Conservation (phyloP, 2,329 filamentous ascomycete genomes). For the Aspergillus calidoustus region DNA sequence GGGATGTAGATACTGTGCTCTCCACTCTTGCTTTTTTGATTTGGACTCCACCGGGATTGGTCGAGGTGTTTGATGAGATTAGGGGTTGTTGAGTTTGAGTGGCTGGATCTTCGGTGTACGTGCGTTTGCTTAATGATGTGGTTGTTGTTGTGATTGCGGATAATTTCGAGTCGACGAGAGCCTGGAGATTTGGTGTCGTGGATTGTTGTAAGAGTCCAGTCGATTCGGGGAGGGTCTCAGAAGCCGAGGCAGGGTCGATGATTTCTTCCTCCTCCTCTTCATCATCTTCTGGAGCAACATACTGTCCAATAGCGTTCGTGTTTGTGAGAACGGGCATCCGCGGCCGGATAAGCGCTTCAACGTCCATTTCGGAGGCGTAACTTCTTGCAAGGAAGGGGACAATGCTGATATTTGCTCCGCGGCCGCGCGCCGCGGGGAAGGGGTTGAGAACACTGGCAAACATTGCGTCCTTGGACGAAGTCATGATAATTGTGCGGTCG, state of each 20-base stretch:
- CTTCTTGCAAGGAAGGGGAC: slow-evolving; percentile 76
- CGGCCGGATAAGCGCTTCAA: slow-evolving; percentile 70
- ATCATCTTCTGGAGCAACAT: slow-evolving; percentile 33
- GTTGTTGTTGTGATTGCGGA: slow-evolving; percentile 18
- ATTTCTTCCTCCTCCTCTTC: slow-evolving; percentile 33
- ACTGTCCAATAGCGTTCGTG: slow-evolving; percentile 32
- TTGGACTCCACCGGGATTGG: slow-evolving; percentile 24
- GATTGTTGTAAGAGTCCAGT: slow-evolving; percentile 33
- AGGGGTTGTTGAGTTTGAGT: slow-evolving; percentile 7
- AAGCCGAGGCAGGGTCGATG: slow-evolving; percentile 14
- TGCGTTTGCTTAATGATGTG: slow-evolving; percentile 33
- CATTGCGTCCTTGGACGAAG: slow-evolving; percentile 71
- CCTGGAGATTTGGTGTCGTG: slow-evolving; percentile 19
- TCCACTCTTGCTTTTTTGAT: slow-evolving; percentile 40
- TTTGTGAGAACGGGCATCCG: slow-evolving; percentile 54
- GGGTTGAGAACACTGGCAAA: slow-evolving; percentile 82
- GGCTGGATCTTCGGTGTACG: slow-evolving; percentile 30
- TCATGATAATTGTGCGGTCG: slow-evolving; percentile 79
- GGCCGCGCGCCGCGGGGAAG: slow-evolving; percentile 65
- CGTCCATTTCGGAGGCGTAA: slow-evolving; percentile 64
- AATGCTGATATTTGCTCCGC: slow-evolving; percentile 70
- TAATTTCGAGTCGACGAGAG: slow-evolving; percentile 17
- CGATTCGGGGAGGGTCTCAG: slow-evolving; percentile 22
- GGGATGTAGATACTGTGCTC: slow-evolving; percentile 16
- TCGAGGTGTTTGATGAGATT: background rate